Evolutionary conservation across 805 yeast genomes (phyloP).

Genomic region (Clavispora fructus): DNA sequence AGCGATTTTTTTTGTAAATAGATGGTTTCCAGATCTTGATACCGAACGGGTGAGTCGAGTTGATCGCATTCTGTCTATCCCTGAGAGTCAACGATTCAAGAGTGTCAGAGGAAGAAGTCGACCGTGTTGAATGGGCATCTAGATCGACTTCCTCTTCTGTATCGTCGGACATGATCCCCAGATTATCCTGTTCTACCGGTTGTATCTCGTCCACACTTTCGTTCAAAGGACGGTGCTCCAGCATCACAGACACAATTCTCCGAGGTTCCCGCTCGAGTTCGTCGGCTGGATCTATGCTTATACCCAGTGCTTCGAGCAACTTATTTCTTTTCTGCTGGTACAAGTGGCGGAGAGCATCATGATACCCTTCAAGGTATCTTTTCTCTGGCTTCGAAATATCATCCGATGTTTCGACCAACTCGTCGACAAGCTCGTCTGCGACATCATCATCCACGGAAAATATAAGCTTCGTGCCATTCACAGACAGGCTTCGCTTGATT

Average conservation of each 20-base stretch:
- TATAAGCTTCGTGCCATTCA: constrained; percentile 29
- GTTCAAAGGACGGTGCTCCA: background rate
- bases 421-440: constrained; percentile 53
- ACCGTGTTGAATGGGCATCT: constrained; percentile 22
- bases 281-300: background rate
- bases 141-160: constrained; percentile 13
- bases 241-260: background rate
- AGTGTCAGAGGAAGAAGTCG: constrained; percentile 40
- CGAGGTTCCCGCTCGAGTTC: background rate
- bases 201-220: background rate
- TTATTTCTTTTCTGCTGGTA: constrained; percentile 17
- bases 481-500: constrained; percentile 22
- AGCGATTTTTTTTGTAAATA: constrained; percentile 83
- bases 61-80: constrained; percentile 94
- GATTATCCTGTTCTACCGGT: constrained; percentile 5
- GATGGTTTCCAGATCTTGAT: constrained; percentile 99
- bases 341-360: constrained; percentile 56
- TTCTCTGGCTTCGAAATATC: constrained; percentile 17
- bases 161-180: constrained; percentile 2
- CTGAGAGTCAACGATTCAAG: constrained; percentile 81
- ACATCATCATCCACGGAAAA: constrained; percentile 83
- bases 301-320: constrained; percentile 3
- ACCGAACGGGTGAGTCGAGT: constrained; percentile 96
- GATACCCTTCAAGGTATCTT: constrained; percentile 63
- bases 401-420: constrained; percentile 46